Percentiles rank a stretch among this genome's conserved stretches.
These are phyloP conservation scores for Gastroboletus turbinatus DNA, from an alignment of 1,284 basidiomycete species.

Conservation along the genomic window DNA sequence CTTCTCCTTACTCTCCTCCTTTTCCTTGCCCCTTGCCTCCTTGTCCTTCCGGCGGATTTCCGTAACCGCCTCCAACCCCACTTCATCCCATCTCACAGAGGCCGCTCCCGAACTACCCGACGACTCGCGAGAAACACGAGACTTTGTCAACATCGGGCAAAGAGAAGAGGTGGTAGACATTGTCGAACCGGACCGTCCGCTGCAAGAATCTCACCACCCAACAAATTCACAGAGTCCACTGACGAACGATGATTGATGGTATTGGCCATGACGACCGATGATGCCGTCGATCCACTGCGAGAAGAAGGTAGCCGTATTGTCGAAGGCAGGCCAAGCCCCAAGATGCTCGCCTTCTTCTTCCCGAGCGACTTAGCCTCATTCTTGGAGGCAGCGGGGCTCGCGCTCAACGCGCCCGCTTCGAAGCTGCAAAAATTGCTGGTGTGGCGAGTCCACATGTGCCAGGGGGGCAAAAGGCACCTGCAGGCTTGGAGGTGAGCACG, in stretches of 20 bases:
- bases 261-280: slow-evolving; percentile 30
- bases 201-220: slow-evolving; percentile 31
- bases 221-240: slow-evolving; percentile 40
- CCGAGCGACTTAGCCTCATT: slow-evolving; percentile 39
- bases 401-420: slow-evolving; percentile 55
- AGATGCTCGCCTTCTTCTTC: slow-evolving; percentile 58
- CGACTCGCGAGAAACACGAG: slow-evolving; percentile 47
- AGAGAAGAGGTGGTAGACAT: slow-evolving; percentile 55
- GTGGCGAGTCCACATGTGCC: slow-evolving; percentile 87
- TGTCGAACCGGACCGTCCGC: slow-evolving; percentile 44
- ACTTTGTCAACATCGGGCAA: slow-evolving; percentile 56
- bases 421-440: slow-evolving; percentile 79
- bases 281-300: slow-evolving; percentile 44
- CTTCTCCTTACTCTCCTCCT: slow-evolving; percentile 11
- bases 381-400: slow-evolving; percentile 36
- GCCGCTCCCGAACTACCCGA: slow-evolving; percentile 48
- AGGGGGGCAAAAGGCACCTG: slow-evolving; percentile 88
- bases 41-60: slow-evolving; percentile 51
- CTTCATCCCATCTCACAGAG: slow-evolving; percentile 66
- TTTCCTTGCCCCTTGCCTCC: slow-evolving; percentile 22
- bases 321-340: slow-evolving; percentile 49
- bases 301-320: slow-evolving; percentile 49
- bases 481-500: slow-evolving; percentile 38
- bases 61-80: slow-evolving; percentile 52
- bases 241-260: slow-evolving; percentile 40